Evolutionary conservation across 305 asterid species (phyloP).

Genomic region (Fraxinus ornus): DNA sequence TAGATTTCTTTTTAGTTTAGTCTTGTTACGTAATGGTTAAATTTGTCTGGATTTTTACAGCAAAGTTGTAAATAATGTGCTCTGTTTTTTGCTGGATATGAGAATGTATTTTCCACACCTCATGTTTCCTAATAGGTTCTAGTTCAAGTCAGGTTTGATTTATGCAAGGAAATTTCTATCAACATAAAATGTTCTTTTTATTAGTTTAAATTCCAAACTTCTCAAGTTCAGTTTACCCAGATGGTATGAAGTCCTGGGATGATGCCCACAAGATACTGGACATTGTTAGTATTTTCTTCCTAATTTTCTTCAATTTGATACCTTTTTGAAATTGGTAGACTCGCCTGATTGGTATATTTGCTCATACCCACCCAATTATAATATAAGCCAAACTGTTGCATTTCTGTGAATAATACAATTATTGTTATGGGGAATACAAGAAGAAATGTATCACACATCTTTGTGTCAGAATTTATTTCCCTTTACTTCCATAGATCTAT

Average conservation of each 20-base stretch:
- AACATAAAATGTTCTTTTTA: neutral
- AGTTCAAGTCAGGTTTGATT: neutral
- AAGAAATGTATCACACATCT: neutral
- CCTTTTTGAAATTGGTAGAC: neutral
- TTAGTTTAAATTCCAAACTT: neutral
- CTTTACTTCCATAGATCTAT: neutral
- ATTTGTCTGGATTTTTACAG: neutral
- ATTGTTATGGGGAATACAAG: neutral
- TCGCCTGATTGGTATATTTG: neutral
- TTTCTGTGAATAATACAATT: neutral
- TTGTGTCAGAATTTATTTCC: neutral
- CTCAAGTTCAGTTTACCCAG: neutral
- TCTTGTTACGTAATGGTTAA: neutral
- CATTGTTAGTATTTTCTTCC: neutral
- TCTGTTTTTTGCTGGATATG: neutral
- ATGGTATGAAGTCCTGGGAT: neutral
- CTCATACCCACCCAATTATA: neutral
- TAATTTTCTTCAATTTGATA: neutral
- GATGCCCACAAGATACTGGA: neutral
- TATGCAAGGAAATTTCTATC: neutral
- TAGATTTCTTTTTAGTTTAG: neutral
- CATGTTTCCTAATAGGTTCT: neutral
- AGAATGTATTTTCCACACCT: neutral
- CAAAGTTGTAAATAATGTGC: neutral
- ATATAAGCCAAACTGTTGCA: neutral